phyloP scores from a whole-genome alignment of 192 early-diverging fungal species.

The Mortierella antarctica region DNA sequence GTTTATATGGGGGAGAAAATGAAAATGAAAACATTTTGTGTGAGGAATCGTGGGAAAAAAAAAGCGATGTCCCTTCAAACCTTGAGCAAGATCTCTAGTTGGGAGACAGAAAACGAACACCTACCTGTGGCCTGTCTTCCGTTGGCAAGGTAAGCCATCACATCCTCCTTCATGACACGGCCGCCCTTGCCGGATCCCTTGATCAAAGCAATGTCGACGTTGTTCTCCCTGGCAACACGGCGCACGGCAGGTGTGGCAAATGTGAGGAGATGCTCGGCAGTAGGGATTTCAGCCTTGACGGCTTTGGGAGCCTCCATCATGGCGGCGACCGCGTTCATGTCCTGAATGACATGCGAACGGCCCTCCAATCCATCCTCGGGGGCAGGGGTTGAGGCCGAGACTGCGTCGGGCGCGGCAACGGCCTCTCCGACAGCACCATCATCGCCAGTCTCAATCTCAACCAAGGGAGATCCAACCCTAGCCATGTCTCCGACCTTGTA shows the following conservation, averaged over 20 bases:
- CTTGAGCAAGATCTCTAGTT: neutral
- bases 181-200: constrained; percentile 86
- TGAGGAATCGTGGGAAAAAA: neutral
- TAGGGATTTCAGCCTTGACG: constrained; percentile 13
- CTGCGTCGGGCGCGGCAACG: constrained; percentile 16
- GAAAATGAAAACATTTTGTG: neutral
- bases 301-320: constrained; percentile 36
- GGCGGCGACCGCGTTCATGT: constrained; percentile 45
- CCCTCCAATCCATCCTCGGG: constrained; percentile 29
- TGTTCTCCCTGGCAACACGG: constrained; percentile 82
- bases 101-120: too few species aligned
- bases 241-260: constrained; percentile 93
- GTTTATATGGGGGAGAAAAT: neutral
- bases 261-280: constrained; percentile 46
- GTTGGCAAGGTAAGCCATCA: constrained; percentile 67
- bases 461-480: constrained; percentile 88
- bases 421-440: constrained; percentile 34
- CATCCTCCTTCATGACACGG: constrained; percentile 93
- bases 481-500: constrained; percentile 92
- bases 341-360: constrained; percentile 41
- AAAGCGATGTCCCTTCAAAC: neutral
- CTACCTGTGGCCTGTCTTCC: constrained; percentile 38
- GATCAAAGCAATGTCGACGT: constrained; percentile 78
- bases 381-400: constrained; percentile 8
- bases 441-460: constrained; percentile 81